Evolutionary conservation across 192 early-diverging fungal genomes (phyloP).

Genomic region (Linnemannia exigua): DNA sequence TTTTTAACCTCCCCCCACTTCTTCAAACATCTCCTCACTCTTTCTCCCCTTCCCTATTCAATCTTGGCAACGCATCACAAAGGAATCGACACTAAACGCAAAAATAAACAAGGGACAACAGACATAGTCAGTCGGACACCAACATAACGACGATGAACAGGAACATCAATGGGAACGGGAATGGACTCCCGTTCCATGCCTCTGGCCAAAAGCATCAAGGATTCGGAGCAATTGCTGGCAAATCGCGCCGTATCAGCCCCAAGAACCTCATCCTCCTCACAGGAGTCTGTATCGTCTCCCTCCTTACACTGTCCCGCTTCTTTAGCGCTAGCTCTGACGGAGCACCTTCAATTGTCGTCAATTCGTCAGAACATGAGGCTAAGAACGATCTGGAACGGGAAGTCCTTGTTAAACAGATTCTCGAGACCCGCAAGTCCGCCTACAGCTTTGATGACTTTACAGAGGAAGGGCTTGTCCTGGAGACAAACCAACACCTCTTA

Average conservation of each 20-base stretch:
- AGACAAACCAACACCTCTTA: constrained; percentile 27
- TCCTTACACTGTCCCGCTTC: constrained; percentile 13
- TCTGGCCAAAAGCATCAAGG: neutral
- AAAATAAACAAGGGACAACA: neutral
- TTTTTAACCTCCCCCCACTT: neutral
- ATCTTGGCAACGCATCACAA: neutral
- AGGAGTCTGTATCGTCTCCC: constrained; percentile 14
- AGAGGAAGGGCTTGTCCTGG: constrained; percentile 16
- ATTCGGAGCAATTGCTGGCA: neutral
- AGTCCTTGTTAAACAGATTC: neutral
- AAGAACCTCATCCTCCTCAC: neutral
- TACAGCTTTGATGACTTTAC: constrained; percentile 44
- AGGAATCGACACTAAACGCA: neutral
- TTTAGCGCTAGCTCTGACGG: neutral
- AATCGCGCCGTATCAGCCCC: constrained; percentile 3
- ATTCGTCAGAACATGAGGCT: neutral
- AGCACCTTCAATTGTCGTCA: neutral
- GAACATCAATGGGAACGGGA: constrained; percentile 11
- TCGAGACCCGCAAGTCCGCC: constrained; percentile 11
- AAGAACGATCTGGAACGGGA: constrained; percentile 5
- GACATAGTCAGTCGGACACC: too few relatives aligned
- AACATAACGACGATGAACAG: constrained; percentile 17
- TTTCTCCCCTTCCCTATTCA: neutral
- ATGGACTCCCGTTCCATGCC: constrained; percentile 10
- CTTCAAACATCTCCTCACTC: neutral